Percentiles rank a stretch among this genome's conserved stretches.
Evolutionary conservation across 495 filamentous ascomycete species (phyloP).

Genomic region (Parmelia sp.): DNA sequence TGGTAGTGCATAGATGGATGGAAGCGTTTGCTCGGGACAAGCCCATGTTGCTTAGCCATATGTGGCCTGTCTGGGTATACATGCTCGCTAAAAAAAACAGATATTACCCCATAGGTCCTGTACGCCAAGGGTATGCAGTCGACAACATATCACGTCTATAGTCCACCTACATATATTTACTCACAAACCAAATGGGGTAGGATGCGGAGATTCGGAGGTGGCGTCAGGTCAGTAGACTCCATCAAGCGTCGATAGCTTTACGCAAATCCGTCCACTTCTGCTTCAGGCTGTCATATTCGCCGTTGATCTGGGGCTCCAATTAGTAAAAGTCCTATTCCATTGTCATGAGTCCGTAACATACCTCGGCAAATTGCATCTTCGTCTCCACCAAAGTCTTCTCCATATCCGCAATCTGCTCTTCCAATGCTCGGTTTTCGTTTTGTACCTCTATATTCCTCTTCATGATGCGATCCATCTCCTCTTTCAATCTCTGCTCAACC

Average conservation of each 20-base stretch:
- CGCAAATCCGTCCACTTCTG: constrained; percentile 79
- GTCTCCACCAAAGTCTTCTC: constrained; percentile 88
- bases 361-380: constrained; percentile 94
- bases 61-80: constrained; percentile 15
- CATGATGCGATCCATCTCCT: constrained; percentile 89
- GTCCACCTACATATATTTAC: background rate
- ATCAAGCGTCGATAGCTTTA: constrained; percentile 49
- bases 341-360: constrained; percentile 40
- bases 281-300: constrained; percentile 66
- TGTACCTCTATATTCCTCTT: constrained; percentile 89
- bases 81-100: constrained; percentile 20
- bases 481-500: constrained; percentile 72
- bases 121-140: constrained; percentile 17
- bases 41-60: background rate
- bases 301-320: constrained; percentile 51
- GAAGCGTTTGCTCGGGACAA: constrained; percentile 1
- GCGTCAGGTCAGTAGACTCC: background rate
- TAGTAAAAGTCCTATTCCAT: background rate
- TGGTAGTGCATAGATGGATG: background rate
- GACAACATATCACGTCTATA: background rate
- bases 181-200: background rate
- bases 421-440: constrained; percentile 80
- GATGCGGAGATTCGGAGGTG: background rate
- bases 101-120: background rate
- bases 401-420: constrained; percentile 89